Percentiles rank a stretch among this genome's conserved stretches.
Conservation (phyloP, 148 eudicot genomes). For the Camellia granthamiana region DNA sequence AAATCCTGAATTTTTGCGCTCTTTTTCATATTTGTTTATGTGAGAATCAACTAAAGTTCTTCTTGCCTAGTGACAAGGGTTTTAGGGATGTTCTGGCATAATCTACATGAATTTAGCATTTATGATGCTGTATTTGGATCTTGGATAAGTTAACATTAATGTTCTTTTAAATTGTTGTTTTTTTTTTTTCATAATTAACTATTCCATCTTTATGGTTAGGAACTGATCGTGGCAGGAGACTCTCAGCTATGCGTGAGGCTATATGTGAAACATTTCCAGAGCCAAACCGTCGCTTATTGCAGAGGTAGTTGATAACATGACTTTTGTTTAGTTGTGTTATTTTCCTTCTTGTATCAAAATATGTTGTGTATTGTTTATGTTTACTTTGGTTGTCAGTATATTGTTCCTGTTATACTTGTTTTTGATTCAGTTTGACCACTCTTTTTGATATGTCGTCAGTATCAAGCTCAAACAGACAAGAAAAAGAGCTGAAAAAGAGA, state of each 20-base stretch:
- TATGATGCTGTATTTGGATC: conserved; percentile 1
- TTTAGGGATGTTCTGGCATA: neutral
- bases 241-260: conserved; percentile 78
- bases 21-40: neutral
- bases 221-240: conserved; percentile 74
- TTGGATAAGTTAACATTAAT: neutral
- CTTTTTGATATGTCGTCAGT: neutral
- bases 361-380: neutral
- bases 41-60: neutral
- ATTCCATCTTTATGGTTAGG: conserved; percentile 34
- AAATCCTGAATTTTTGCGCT: neutral
- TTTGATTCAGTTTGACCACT: too few species aligned
- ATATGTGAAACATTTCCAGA: conserved; percentile 95
- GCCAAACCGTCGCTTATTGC: conserved; percentile 87
- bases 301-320: conserved; percentile 52
- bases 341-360: neutral
- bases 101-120: neutral
- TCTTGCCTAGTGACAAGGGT: neutral
- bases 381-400: neutral
- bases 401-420: neutral
- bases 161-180: neutral
- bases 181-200: neutral
- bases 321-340: neutral
- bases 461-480: neutral
- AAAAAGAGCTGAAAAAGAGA: too few species aligned